Evolutionary conservation across 2,329 filamentous ascomycete species (phyloP).

Genomic region (Colletotrichum theobromicola): DNA sequence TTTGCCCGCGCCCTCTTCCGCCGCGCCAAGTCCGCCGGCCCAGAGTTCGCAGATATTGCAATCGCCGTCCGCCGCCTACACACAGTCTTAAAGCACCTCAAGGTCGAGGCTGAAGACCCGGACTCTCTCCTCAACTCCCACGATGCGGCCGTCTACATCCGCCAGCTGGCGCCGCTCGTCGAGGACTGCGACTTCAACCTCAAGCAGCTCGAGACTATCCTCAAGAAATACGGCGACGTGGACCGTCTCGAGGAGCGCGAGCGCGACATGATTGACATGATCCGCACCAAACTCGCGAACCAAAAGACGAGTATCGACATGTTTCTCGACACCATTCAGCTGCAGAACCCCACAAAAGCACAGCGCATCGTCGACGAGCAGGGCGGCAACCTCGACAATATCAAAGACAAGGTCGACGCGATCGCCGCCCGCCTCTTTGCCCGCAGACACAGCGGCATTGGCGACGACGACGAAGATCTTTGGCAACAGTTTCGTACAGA

Average conservation of each 20-base stretch:
- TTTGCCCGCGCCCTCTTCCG: constrained; percentile 61
- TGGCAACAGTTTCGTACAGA: constrained; percentile 66
- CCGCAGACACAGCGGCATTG: constrained; percentile 39
- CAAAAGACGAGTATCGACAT: constrained; percentile 59
- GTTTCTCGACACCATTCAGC: constrained; percentile 63
- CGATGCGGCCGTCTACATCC: constrained; percentile 46
- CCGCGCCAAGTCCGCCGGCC: constrained; percentile 53
- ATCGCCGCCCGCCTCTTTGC: constrained; percentile 59
- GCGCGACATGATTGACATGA: constrained; percentile 44
- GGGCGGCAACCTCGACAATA: constrained; percentile 51
- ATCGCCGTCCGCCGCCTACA: constrained; percentile 58
- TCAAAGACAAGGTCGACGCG: constrained; percentile 65
- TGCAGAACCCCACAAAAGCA: constrained; percentile 50
- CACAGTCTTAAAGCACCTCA: constrained; percentile 61
- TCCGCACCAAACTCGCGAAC: constrained; percentile 51
- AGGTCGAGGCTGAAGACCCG: constrained; percentile 60
- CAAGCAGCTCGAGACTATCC: constrained; percentile 56
- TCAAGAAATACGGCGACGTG: constrained; percentile 49
- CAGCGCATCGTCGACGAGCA: constrained; percentile 37
- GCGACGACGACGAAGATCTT: constrained; percentile 54
- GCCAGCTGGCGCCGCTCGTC: constrained; percentile 57
- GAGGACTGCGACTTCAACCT: constrained; percentile 61
- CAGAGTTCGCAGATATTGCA: constrained; percentile 55
- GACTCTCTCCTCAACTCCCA: constrained; percentile 58
- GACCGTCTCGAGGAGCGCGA: constrained; percentile 33